Conservation (phyloP, 768 basidiomycete genomes). For the Auricularia cornea region DNA sequence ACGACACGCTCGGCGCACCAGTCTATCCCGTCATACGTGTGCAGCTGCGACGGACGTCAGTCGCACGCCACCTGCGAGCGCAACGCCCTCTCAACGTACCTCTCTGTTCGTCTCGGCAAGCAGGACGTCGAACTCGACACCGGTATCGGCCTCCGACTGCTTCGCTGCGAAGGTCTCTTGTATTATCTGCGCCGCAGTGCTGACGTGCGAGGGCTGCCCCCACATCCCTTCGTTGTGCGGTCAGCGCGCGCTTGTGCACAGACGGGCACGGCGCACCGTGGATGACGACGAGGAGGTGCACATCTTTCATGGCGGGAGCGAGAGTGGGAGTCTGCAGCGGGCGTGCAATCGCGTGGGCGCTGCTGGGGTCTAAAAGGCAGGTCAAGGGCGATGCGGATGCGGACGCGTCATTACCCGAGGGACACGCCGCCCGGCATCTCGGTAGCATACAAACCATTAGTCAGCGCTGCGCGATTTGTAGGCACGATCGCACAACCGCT, state of each 20-base stretch:
- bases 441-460: no score
- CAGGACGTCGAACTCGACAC: constrained; percentile 45
- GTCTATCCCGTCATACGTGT: constrained; percentile 78
- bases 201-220: constrained; percentile 64
- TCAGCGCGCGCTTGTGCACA: neutral
- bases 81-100: constrained; percentile 17
- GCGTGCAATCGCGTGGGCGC: no score
- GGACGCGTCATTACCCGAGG: no score
- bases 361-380: no score
- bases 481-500: no score
- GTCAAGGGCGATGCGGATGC: no score
- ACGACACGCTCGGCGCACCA: constrained; percentile 78
- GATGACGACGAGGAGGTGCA: constrained; percentile 40
- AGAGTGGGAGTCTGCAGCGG: neutral
- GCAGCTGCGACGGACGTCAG: constrained; percentile 9
- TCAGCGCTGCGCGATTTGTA: no score
- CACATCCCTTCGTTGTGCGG: constrained; percentile 49
- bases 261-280: constrained; percentile 22
- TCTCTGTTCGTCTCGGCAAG: constrained; percentile 56
- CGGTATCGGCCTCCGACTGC: neutral
- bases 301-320: constrained; percentile 1
- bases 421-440: no score
- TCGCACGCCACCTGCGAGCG: neutral
- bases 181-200: constrained; percentile 47
- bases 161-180: constrained; percentile 21